phyloP scores from a whole-genome alignment of 225 moss, liverwort and hornwort genomes.

The Sphagnum contortum region DNA sequence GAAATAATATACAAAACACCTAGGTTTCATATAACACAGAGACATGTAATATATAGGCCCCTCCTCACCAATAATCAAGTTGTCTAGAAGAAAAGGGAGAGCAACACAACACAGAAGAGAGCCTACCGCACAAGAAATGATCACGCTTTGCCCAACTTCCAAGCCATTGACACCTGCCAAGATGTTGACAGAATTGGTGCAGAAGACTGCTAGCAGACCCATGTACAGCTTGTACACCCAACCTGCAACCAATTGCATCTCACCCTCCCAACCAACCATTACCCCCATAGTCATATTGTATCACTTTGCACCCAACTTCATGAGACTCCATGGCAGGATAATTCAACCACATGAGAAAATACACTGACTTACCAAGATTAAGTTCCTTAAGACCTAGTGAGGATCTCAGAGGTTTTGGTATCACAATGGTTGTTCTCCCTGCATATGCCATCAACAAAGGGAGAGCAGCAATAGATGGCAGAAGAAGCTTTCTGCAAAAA shows the following conservation, averaged over 20 bases:
- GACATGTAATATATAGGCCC: too few species aligned
- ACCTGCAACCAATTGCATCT: constrained; percentile 24
- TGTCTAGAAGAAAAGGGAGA: too few species aligned
- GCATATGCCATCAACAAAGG: constrained; percentile 88
- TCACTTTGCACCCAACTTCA: neutral
- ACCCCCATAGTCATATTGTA: neutral
- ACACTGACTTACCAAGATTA: constrained; percentile 49
- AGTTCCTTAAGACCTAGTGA: constrained; percentile 49
- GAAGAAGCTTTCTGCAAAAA: constrained; percentile 62
- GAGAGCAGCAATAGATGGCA: constrained; percentile 90
- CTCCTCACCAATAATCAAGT: too few species aligned
- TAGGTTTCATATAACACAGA: too few species aligned
- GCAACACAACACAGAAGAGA: neutral
- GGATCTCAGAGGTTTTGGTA: constrained; percentile 84
- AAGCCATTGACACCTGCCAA: constrained; percentile 96
- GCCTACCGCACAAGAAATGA: constrained; percentile 87
- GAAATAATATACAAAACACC: too few species aligned
- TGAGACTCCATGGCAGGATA: too few species aligned
- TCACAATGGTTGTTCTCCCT: constrained; percentile 64
- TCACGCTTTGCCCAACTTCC: constrained; percentile 90
- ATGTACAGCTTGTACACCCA: constrained; percentile 87
- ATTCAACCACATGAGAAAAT: too few species aligned
- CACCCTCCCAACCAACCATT: neutral
- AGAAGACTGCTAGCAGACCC: constrained; percentile 87
- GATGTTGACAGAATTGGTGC: constrained; percentile 96